Conservation (phyloP, 139 green algal genomes). For the Chlorella vulgaris region DNA sequence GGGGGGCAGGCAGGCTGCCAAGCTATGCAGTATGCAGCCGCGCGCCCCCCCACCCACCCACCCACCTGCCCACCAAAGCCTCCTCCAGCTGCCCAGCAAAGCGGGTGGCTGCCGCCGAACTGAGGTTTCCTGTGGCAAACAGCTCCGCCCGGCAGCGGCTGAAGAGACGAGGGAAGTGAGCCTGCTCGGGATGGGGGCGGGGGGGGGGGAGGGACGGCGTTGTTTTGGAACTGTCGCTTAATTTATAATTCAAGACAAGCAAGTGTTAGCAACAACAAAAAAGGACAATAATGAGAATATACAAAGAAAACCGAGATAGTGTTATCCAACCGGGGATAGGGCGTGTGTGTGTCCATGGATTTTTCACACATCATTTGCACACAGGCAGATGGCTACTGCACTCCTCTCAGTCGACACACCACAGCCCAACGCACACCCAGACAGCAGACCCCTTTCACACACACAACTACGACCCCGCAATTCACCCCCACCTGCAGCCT, state of each 20-base stretch:
- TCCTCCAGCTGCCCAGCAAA: conserved; percentile 28
- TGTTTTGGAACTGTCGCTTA: neutral
- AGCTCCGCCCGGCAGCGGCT: conserved; percentile 22
- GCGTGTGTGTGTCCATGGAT: neutral
- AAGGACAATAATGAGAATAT: no score
- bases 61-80: conserved; percentile 22
- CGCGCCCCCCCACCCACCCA: neutral
- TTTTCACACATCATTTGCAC: neutral
- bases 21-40: neutral
- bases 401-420: no score
- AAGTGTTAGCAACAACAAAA: no score
- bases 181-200: conserved; percentile 5
- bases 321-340: no score
- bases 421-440: neutral
- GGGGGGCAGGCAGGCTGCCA: neutral
- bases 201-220: neutral
- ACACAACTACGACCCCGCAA: neutral
- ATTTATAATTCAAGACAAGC: no score
- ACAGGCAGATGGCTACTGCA: neutral
- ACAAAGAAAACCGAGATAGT: no score
- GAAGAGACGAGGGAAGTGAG: conserved; percentile 37
- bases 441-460: neutral
- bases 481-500: conserved; percentile 41
- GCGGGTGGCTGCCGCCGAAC: neutral
- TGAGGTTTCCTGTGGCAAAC: conserved; percentile 17